Conservation (phyloP, 2,329 filamentous ascomycete species). For the Phyllosticta paracitricarpa region DNA sequence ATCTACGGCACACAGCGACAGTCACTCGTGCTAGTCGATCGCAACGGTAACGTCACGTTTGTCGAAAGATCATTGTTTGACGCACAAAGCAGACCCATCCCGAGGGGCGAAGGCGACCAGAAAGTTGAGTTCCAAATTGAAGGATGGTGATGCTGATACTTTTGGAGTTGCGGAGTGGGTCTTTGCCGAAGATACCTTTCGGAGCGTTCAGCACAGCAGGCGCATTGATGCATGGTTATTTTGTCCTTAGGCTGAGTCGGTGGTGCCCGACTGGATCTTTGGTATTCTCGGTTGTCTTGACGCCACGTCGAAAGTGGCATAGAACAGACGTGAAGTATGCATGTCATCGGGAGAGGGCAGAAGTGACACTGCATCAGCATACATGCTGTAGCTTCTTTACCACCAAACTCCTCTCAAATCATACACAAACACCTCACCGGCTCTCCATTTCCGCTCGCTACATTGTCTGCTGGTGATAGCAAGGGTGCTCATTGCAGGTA, state of each 20-base stretch:
- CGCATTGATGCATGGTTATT: neutral
- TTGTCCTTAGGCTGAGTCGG: neutral
- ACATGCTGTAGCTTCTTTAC: too few species aligned
- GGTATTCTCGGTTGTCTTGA: neutral
- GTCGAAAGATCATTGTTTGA: constrained; percentile 54
- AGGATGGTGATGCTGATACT: constrained; percentile 18
- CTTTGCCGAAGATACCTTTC: neutral
- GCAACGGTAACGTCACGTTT: constrained; percentile 47
- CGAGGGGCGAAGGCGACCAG: constrained; percentile 37
- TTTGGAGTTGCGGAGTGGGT: neutral
- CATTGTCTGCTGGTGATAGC: too few species aligned
- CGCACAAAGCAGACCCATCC: constrained; percentile 37
- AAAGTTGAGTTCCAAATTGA: constrained; percentile 40
- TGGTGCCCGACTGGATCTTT: neutral
- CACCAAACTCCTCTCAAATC: too few species aligned
- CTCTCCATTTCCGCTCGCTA: too few species aligned
- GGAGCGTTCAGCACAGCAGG: neutral
- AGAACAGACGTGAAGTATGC: neutral
- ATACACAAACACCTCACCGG: too few species aligned
- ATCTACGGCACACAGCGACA: constrained; percentile 57
- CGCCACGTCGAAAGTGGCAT: neutral
- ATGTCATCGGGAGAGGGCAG: neutral
- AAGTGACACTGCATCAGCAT: too few species aligned
- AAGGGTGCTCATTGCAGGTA: too few species aligned
- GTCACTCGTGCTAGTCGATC: constrained; percentile 48